Conservation (phyloP, 2,329 filamentous ascomycete genomes). For the Cercospora sp. region DNA sequence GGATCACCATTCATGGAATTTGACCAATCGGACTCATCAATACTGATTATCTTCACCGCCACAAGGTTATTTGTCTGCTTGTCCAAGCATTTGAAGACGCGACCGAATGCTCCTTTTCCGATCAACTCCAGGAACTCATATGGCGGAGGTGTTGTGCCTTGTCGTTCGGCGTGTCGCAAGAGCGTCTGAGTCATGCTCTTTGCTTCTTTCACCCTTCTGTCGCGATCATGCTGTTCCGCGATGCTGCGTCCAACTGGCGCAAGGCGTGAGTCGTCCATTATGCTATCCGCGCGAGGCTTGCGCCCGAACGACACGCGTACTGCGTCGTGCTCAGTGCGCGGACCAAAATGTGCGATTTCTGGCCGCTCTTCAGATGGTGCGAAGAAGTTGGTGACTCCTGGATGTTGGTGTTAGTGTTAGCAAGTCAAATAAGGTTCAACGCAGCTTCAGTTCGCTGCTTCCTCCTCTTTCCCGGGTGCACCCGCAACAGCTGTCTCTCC, state of each 20-base stretch:
- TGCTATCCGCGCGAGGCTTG: not conserved
- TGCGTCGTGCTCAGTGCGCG: not conserved
- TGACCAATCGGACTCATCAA: conserved; percentile 68
- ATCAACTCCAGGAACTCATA: conserved; percentile 72
- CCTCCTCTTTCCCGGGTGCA: not conserved
- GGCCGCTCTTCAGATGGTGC: not conserved
- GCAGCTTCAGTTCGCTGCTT: not conserved
- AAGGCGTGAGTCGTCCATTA: conserved; percentile 36
- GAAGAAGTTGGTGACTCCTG: conserved; percentile 3
- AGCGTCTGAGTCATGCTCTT: conserved; percentile 67
- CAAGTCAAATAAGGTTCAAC: not conserved
- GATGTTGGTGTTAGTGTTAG: not conserved
- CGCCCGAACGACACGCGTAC: not conserved
- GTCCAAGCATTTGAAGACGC: conserved; percentile 66
- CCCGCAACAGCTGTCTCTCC: not conserved
- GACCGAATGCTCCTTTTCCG: conserved; percentile 72
- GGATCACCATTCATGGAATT: conserved; percentile 51
- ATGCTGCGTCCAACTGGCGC: conserved; percentile 25
- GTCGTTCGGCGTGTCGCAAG: conserved; percentile 60
- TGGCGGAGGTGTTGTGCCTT: conserved; percentile 61
- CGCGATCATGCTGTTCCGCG: conserved; percentile 27
- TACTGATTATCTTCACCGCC: conserved; percentile 80
- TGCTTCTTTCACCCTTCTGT: conserved; percentile 59
- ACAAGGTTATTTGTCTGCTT: conserved; percentile 55
- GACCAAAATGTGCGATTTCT: not conserved